These are phyloP conservation scores for Talaromyces sp. DNA, from an alignment of 2,329 filamentous ascomycete species.

Conservation along the genomic window DNA sequence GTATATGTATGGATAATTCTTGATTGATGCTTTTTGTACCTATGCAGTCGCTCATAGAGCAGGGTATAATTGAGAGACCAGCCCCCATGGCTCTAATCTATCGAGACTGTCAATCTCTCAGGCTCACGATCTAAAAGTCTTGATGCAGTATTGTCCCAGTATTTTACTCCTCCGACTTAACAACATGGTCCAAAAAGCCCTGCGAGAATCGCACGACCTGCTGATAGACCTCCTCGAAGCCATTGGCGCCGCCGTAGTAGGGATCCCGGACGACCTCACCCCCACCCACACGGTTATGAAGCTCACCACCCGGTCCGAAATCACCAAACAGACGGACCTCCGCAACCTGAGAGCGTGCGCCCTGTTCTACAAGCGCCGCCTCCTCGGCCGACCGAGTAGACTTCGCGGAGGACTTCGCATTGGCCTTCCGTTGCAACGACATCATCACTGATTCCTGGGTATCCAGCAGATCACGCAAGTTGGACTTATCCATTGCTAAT, in stretches of 20 bases:
- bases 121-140: too few relatives aligned
- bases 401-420: constrained; percentile 27
- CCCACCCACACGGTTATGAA: constrained; percentile 40
- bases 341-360: constrained; percentile 44
- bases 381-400: constrained; percentile 41
- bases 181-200: constrained; percentile 70
- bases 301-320: constrained; percentile 62
- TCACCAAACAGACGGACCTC: constrained; percentile 82
- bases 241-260: constrained; percentile 84
- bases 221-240: constrained; percentile 84
- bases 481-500: constrained; percentile 88
- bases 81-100: constrained; percentile 1
- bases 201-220: constrained; percentile 76
- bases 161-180: constrained; percentile 18
- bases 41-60: background rate
- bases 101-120: background rate
- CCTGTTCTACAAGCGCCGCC: constrained; percentile 35
- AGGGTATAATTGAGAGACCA: background rate
- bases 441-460: constrained; percentile 56
- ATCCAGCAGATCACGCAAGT: constrained; percentile 70
- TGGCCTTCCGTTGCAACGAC: constrained; percentile 48
- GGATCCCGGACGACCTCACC: constrained; percentile 81
- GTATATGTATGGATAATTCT: background rate
- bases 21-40: too few relatives aligned
- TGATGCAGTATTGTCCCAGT: too few relatives aligned